Percentiles rank a stretch among this genome's conserved stretches.
Evolutionary conservation across 1,284 basidiomycete species (phyloP).

Genomic region (Ceratobasidium sp.): DNA sequence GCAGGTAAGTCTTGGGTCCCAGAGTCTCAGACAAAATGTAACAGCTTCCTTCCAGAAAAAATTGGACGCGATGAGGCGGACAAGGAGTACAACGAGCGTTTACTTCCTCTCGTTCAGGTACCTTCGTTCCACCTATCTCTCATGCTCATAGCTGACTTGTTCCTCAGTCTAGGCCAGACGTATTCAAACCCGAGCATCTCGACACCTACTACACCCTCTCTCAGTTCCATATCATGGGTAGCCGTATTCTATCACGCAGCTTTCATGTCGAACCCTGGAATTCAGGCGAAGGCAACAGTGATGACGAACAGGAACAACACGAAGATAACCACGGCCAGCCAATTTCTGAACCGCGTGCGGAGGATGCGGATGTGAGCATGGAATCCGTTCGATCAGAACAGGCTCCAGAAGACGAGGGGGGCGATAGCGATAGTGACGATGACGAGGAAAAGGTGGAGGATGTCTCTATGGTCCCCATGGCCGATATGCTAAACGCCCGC

Average conservation of each 20-base stretch:
- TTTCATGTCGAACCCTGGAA: slow-evolving; percentile 77
- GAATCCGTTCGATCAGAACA: slow-evolving; percentile 46
- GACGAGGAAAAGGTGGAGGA: slow-evolving; percentile 70
- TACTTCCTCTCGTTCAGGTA: slow-evolving; percentile 73
- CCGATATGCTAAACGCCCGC: slow-evolving; percentile 91
- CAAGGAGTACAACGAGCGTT: slow-evolving; percentile 68
- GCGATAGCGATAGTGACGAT: slow-evolving; percentile 56
- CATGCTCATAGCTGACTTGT: slow-evolving; percentile 18
- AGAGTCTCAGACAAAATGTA: too few relatives aligned
- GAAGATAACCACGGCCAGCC: background rate
- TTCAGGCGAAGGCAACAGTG: slow-evolving; percentile 47
- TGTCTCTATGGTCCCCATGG: slow-evolving; percentile 95
- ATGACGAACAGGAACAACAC: slow-evolving; percentile 47
- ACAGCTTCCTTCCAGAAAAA: slow-evolving; percentile 68
- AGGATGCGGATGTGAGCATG: slow-evolving; percentile 37
- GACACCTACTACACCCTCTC: slow-evolving; percentile 71
- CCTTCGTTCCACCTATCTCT: slow-evolving; percentile 41
- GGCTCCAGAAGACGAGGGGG: slow-evolving; percentile 43
- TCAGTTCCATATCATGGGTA: slow-evolving; percentile 90
- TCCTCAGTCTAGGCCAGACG: slow-evolving; percentile 67
- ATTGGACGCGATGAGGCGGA: slow-evolving; percentile 88
- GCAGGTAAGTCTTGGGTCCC: slow-evolving; percentile 77
- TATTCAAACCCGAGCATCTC: slow-evolving; percentile 66
- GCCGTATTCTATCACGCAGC: slow-evolving; percentile 88
- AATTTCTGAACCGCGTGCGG: background rate